Percentiles rank a stretch among this genome's conserved stretches.
phyloP scores from a whole-genome alignment of 441 rosid genomes.

The Biscutella laevigata region DNA sequence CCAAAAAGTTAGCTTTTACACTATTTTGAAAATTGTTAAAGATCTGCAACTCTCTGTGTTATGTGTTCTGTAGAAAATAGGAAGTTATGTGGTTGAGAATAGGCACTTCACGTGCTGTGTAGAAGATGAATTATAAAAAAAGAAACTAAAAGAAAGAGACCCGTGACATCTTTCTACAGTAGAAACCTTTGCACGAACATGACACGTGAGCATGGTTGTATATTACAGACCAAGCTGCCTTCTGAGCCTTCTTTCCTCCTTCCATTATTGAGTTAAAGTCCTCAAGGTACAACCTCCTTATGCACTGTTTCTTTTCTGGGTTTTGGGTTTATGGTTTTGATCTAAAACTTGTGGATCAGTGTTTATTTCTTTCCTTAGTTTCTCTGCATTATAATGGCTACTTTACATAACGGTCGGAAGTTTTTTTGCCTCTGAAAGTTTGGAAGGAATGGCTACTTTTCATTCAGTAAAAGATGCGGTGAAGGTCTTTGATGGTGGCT shows the following conservation, averaged over 20 bases:
- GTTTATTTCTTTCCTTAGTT: not conserved
- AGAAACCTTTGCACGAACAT: conserved; percentile 16
- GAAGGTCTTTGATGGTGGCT: conserved; percentile 64
- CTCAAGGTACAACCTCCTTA: not conserved
- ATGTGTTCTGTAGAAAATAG: conserved; percentile 1
- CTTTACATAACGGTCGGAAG: too few species aligned
- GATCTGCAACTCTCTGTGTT: not conserved
- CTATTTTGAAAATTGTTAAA: not conserved
- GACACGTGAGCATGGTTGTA: conserved; percentile 18
- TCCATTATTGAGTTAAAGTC: conserved; percentile 7
- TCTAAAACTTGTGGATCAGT: conserved; percentile 6
- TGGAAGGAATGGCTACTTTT: conserved; percentile 31
- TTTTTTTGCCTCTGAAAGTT: not conserved
- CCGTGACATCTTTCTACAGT: conserved; percentile 18
- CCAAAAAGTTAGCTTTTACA: not conserved
- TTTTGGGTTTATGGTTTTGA: not conserved
- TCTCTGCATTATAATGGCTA: not conserved
- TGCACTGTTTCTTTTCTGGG: not conserved
- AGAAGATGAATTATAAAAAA: not conserved
- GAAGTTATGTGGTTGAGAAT: conserved; percentile 2
- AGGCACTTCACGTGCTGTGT: conserved; percentile 19
- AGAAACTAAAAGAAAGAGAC: not conserved
- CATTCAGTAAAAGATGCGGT: conserved; percentile 94
- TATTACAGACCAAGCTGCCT: conserved; percentile 10
- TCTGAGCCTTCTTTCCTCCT: conserved; percentile 7